phyloP scores from a whole-genome alignment of 352 stramenopile genomes.

The Phytophthora brassicae region DNA sequence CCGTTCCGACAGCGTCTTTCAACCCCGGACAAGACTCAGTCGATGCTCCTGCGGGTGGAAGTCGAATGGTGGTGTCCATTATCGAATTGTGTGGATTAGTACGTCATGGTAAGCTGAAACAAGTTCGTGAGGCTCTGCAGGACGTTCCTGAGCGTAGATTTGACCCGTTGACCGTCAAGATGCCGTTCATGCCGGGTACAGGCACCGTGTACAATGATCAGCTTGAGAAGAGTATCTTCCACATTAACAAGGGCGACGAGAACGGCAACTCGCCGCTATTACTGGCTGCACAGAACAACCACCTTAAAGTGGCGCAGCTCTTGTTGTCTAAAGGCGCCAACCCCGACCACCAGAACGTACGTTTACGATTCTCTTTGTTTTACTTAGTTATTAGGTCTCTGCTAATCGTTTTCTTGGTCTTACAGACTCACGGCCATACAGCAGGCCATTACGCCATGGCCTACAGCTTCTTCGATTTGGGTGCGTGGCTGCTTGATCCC shows the following conservation, averaged over 20 bases:
- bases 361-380: slow-evolving; percentile 22
- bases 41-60: slow-evolving; percentile 9
- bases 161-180: slow-evolving; percentile 68
- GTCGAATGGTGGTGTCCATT: slow-evolving; percentile 60
- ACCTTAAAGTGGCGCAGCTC: slow-evolving; percentile 88
- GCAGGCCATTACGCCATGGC: slow-evolving; percentile 93
- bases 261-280: slow-evolving; percentile 91
- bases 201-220: slow-evolving; percentile 91
- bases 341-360: slow-evolving; percentile 90
- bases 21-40: not conserved
- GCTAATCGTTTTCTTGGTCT: slow-evolving; percentile 5
- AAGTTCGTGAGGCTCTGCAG: slow-evolving; percentile 87
- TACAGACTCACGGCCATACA: slow-evolving; percentile 86
- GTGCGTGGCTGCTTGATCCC: slow-evolving; percentile 88
- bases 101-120: slow-evolving; percentile 86
- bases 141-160: slow-evolving; percentile 87
- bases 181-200: slow-evolving; percentile 73
- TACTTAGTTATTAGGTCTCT: not conserved
- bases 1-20: slow-evolving; percentile 1
- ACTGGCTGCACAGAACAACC: slow-evolving; percentile 88
- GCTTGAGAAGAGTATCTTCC: slow-evolving; percentile 89
- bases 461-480: slow-evolving; percentile 91
- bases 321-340: slow-evolving; percentile 89
- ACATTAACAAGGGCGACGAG: slow-evolving; percentile 88
- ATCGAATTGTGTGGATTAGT: slow-evolving; percentile 81